A percentile compares a stretch with the other conserved stretches of the same genome.
These are phyloP conservation scores for Mrakia gelida DNA, from an alignment of 768 basidiomycete genomes.

Conservation along the genomic window DNA sequence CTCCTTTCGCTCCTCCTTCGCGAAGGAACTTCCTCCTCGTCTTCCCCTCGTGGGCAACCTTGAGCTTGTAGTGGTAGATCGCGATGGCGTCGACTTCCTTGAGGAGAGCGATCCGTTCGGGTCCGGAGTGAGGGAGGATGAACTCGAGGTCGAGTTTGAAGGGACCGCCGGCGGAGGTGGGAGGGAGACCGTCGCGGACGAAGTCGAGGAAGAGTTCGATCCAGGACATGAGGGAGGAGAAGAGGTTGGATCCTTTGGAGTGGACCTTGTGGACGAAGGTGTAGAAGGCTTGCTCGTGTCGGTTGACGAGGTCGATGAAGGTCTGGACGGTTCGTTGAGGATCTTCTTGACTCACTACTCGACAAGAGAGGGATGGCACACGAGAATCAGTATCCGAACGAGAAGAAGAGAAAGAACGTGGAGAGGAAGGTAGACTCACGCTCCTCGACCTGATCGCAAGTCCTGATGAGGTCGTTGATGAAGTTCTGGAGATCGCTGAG, in stretches of 20 bases:
- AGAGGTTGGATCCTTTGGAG: conserved; percentile 88
- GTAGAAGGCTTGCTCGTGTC: conserved; percentile 95
- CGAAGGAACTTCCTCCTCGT: conserved; percentile 77
- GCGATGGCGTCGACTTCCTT: conserved; percentile 84
- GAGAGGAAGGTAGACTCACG: conserved; percentile 45
- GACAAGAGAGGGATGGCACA: background rate
- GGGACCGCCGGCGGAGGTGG: conserved; percentile 19
- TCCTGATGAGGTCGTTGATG: conserved; percentile 87
- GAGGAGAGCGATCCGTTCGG: conserved; percentile 71
- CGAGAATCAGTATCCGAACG: background rate
- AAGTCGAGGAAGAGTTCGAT: conserved; percentile 89
- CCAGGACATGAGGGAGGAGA: conserved; percentile 93
- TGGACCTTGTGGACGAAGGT: conserved; percentile 97
- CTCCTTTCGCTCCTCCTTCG: conserved; percentile 35
- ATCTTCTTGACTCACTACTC: conserved; percentile 71
- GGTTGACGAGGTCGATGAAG: conserved; percentile 86
- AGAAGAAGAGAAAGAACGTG: background rate
- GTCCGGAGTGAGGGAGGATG: conserved; percentile 74
- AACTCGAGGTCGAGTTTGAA: conserved; percentile 71
- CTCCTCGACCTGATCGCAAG: conserved; percentile 87
- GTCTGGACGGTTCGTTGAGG: conserved; percentile 80
- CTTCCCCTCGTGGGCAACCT: conserved; percentile 87
- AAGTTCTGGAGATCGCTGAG: conserved; percentile 87
- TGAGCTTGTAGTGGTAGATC: conserved; percentile 88
- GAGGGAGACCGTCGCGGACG: conserved; percentile 79